Base-by-base conservation (phyloP, 768 basidiomycete genomes). In the Kwoniella sp. region DNA sequence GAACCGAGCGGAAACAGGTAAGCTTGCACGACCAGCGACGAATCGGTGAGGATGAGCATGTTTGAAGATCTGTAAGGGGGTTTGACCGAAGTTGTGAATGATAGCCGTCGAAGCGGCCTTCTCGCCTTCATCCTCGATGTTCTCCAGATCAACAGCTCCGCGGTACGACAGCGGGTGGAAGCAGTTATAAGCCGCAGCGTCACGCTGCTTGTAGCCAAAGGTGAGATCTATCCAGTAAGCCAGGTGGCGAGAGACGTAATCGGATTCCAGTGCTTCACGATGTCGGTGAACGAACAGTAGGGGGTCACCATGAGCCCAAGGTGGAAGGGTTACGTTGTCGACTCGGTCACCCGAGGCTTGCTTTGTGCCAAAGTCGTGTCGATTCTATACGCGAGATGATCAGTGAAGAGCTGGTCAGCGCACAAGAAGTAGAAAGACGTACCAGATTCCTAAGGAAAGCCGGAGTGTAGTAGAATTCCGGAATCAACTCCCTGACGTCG, bases 61-160 rank as follows among this genome's bases (percentile, higher is more conserved):
- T 7, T 74, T 79, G 73, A 95, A 96, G 7, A 95, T 79, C 66
- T 89, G 90, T 23, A 84, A 80, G 9, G 91, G 91, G 0, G 91
- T 93, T 75, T 93, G 90, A 12, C 91, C 91, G 60, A 95, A 96
- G 57, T 93, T 93, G 72, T 93, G 90, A 42, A 95, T 92, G 50
- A 92, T 93, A 1, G 90, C 90, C 17, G 92, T 87, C 6, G 89
- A 89, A 0, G 92, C 91, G 65, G 90, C 89, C 29, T 87, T 81
- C 75, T 96, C 88, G 7, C 89, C 77, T 39, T 89, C 84, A 67
- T 95, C 87, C 5, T 82, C 81, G 48, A 96, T 93, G 3, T 80
- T 73, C 69, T 95, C 92, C 20, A 96, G 76, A 71, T 95, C 91
- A 29, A 93, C 86, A 0, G 88, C 85, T 3, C 90, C 89, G 62